A percentile compares a stretch with the other conserved stretches of the same genome.
phyloP scores from a whole-genome alignment of 2,329 filamentous ascomycete genomes.

The Lachnellula cervina region DNA sequence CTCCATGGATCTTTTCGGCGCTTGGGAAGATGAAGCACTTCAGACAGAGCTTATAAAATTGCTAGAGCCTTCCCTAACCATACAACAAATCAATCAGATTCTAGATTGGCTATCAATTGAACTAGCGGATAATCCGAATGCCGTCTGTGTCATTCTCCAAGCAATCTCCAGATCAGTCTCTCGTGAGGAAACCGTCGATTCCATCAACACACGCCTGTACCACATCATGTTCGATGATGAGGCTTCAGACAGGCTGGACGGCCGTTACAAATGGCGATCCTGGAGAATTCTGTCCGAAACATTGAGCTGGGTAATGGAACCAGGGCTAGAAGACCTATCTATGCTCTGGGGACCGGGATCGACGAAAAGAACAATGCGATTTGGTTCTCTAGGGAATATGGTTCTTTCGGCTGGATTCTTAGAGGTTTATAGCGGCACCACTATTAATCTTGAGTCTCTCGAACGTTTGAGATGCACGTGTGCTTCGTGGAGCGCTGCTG shows the following conservation, averaged over 20 bases:
- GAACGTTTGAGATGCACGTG: conserved; percentile 25
- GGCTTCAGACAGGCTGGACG: conserved; percentile 19
- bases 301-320: conserved; percentile 16
- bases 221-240: conserved; percentile 29
- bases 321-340: conserved; percentile 16
- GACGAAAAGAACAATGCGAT: conserved; percentile 14
- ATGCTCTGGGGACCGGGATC: conserved; percentile 14
- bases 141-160: conserved; percentile 35
- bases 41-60: conserved; percentile 25
- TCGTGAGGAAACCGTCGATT: conserved; percentile 31
- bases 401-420: neutral
- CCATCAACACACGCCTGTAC: conserved; percentile 31
- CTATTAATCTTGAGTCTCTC: conserved; percentile 16
- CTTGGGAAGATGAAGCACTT: conserved; percentile 31
- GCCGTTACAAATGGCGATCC: conserved; percentile 27
- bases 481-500: conserved; percentile 21
- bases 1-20: conserved; percentile 15
- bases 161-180: conserved; percentile 35
- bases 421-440: neutral
- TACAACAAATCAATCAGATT: conserved; percentile 34
- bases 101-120: conserved; percentile 33
- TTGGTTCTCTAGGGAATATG: conserved; percentile 9
- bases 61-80: conserved; percentile 35
- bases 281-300: conserved; percentile 27
- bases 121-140: conserved; percentile 18